Base-by-base conservation (phyloP, 148 eudicot genomes). In the Cornus kousa region DNA sequence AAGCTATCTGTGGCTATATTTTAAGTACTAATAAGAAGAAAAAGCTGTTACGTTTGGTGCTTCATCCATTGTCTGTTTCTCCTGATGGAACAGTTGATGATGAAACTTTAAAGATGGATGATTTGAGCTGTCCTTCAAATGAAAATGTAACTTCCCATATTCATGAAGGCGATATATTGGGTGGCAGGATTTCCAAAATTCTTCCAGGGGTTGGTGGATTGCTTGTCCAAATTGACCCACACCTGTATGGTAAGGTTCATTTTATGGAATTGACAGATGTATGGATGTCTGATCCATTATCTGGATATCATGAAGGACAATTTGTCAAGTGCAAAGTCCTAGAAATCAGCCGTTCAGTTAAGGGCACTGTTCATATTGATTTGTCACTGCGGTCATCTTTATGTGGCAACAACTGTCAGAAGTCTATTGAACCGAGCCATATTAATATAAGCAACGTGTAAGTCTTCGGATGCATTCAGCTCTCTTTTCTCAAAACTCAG, bases 181-280 rank as follows among this genome's bases (percentile, higher is more conserved):
- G 99, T 78, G 99, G 99, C 74, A 87, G 91, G 85, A 90, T 96
- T 76, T 87, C 91, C 75, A 93, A 88, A 81, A 88, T 88, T 71
- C 89, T 93, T 81, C 91, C 98, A 13, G 94, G 98, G 67, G 88
- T 92, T 80, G 88, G 95, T 74, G 99, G 99, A 77, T 79, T 93
- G 78, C 89, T 96, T 86, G 91, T 96, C 73, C 91, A 93, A 83
- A 85, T 96, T 73, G 98, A 96, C 53, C 95, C 93, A 66, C 92
- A 89, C 82, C 82, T 88, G 19, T 93, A 85, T 86, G 99, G 99
- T 73, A 96, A 89, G 82, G 99, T 89, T 67, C 98, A 96, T 81
- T 93, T 79, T 86, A 93, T 97, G 7, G 99, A 96, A 80, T 70
- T 96, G 80, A 73, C 85, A 10, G 92, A 91, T 75, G 8, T 72